Base-by-base conservation (phyloP, 768 basidiomycete species). In the Trametes punicea region DNA sequence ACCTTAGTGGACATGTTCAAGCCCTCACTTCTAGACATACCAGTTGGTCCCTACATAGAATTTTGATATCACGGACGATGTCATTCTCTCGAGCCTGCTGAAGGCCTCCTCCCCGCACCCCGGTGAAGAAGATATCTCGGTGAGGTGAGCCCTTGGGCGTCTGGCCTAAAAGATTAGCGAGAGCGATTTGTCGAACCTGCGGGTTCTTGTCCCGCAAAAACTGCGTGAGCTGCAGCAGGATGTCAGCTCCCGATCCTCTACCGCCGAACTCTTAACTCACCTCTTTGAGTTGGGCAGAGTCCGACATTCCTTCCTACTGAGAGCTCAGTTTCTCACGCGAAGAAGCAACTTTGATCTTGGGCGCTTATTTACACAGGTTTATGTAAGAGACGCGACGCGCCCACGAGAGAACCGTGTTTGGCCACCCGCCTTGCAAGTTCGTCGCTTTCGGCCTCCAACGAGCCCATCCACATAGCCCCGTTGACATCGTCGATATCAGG, bases 151-250 rank as follows among this genome's bases (percentile, higher is more conserved):
- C 84, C 55, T 82, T 79, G 10, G 84, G 77, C 18, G 93, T 94
- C 58, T 93, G 88, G 0, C 85, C 81, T 6, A 97, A 70, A 15
- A 98, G 79, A 73, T 92, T 90, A 39, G 84, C 80, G 6, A 98
- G 77, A 3, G 96, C 92, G 55, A 97, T 79, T 64, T 88, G 87
- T 41, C 96, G 82, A 18, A 89, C 95, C 65, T 93, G 85, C 0
- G 90, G 91, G 63, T 95, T 96, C 56, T 78, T 80, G 61, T 95
- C 93, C 62, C 86, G 82, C 48, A 98, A 72, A 68, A 98, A 98
- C 2, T 81, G 84, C 11, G 93, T 70, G 21, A 98, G 82, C 85
- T 97, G 70, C 3, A 39, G 9, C 36, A 8, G 0, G 9, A 10
- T 6, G 9, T 52, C n/a, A 52, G 36, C 5, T 18, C n/a, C 34